Evolutionary conservation across 2,329 filamentous ascomycete genomes (phyloP).

Genomic region (Exophiala sideris): DNA sequence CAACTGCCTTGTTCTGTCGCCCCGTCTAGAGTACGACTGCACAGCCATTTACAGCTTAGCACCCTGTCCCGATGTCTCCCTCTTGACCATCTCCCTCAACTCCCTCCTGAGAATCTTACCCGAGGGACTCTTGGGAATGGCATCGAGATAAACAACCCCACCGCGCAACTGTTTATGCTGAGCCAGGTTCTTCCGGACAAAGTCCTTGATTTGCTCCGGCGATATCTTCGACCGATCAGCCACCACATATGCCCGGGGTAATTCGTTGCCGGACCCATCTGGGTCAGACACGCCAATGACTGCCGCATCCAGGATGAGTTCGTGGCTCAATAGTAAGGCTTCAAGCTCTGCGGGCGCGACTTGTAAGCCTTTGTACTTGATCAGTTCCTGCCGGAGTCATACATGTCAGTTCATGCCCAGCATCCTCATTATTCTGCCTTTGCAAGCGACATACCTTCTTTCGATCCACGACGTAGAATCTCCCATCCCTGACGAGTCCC

Average conservation of each 20-base stretch:
- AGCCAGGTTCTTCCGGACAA: constrained; percentile 31
- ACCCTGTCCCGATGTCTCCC: constrained; percentile 10
- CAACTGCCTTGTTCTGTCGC: too few relatives aligned
- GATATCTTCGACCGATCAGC: constrained; percentile 29
- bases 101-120: constrained; percentile 38
- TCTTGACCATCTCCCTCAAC: constrained; percentile 33
- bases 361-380: constrained; percentile 55
- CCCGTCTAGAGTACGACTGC: too few relatives aligned
- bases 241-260: constrained; percentile 45
- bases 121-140: constrained; percentile 38
- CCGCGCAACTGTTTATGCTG: constrained; percentile 36
- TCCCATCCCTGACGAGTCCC: constrained; percentile 70
- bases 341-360: constrained; percentile 51
- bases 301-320: constrained; percentile 42
- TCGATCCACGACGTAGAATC: constrained; percentile 87
- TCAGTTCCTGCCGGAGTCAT: constrained; percentile 48
- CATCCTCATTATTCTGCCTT: not conserved
- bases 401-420: constrained; percentile 37
- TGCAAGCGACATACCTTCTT: constrained; percentile 51
- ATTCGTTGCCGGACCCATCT: constrained; percentile 36
- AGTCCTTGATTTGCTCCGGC: constrained; percentile 34
- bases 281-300: constrained; percentile 43
- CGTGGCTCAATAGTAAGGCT: constrained; percentile 42
- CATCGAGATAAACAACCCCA: constrained; percentile 36
- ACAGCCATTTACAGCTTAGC: constrained; percentile 21